Evolutionary conservation across 441 rosid genomes (phyloP).

Genomic region (Metrosideros polymorpha): DNA sequence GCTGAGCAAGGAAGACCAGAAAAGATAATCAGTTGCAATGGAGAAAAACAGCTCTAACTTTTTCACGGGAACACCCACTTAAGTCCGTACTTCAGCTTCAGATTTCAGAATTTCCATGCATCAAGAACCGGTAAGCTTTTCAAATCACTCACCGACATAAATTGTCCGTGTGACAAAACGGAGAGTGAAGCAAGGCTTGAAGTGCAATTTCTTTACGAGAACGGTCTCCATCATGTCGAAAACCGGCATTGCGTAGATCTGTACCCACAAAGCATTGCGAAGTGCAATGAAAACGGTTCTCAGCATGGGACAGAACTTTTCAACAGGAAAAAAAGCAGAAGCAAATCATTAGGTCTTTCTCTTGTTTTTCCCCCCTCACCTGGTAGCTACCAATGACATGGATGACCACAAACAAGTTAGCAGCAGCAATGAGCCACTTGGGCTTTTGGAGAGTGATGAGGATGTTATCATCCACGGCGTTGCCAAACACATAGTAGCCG

Average conservation of each 20-base stretch:
- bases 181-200: constrained; percentile 37
- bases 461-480: constrained; percentile 54
- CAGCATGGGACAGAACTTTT: accelerated
- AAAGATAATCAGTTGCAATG: neutral
- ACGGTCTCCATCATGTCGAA: constrained; percentile 80
- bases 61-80: neutral
- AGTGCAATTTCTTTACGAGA: constrained; percentile 41
- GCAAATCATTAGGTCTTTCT: neutral
- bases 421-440: constrained; percentile 53
- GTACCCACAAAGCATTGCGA: neutral
- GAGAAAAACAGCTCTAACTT: neutral
- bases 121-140: neutral
- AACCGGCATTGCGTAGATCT: constrained; percentile 68
- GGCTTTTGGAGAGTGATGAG: constrained; percentile 58
- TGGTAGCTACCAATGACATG: constrained; percentile 92
- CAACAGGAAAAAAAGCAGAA: neutral
- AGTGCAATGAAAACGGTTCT: neutral
- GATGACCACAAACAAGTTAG: constrained; percentile 64
- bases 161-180: constrained; percentile 45
- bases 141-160: constrained; percentile 53
- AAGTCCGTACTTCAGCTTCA: neutral
- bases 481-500: constrained; percentile 54
- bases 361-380: constrained; percentile 16
- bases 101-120: neutral
- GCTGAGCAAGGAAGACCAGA: constrained; percentile 23